Evolutionary conservation across 2,329 filamentous ascomycete genomes (phyloP), one percentile per base, ranked within the genome.

Genomic region (Aspergillus sp.): DNA sequence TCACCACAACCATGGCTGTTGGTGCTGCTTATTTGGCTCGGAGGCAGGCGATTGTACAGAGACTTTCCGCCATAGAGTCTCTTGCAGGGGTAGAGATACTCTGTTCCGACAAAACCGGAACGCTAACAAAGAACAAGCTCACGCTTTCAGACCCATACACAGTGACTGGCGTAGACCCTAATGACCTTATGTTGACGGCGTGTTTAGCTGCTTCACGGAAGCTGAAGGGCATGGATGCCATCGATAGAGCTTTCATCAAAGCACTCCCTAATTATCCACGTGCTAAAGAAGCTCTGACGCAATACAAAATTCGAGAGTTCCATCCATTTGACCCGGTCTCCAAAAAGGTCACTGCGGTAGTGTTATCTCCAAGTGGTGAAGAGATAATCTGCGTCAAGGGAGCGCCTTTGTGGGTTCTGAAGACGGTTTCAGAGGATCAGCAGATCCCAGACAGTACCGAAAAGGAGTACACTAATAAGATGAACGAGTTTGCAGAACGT

Each of bases 211-310:
- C 91, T 62, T 93, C 89, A 66, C 90, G 91, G 81, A 96, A 95
- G 86, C 93, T 93, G 85, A 96, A 96, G 83, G 91, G 91, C 81
- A 93, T 96, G 64, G 91, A 96, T 73, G 90, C 92, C 66, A 96
- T 96, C 68, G 92, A 96, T 84, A 95, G 93, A 83, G 91, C 91
- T 73, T 96, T 96, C 83, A 83, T 96, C 67, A 96, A 95, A 82
- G 85, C 89, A 21, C 86, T 96, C 63, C 86, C 86, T 73, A 88
- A 82, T 80, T 96, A 96, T 75, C 91, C 91, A 62, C 85, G 86
- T 62, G 91, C 90, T 77, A 96, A 95, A 84, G 77, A 81, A 61
- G 87, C 90, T 55, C 85, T 96, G 55, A 85, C 85, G 79, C 90
- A 91, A 80, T 96, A 93, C 84, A 89, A 88, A 77, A 89, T 93